Conservation (phyloP, 2,329 filamentous ascomycete genomes). For the Fusarium sulawesiense region DNA sequence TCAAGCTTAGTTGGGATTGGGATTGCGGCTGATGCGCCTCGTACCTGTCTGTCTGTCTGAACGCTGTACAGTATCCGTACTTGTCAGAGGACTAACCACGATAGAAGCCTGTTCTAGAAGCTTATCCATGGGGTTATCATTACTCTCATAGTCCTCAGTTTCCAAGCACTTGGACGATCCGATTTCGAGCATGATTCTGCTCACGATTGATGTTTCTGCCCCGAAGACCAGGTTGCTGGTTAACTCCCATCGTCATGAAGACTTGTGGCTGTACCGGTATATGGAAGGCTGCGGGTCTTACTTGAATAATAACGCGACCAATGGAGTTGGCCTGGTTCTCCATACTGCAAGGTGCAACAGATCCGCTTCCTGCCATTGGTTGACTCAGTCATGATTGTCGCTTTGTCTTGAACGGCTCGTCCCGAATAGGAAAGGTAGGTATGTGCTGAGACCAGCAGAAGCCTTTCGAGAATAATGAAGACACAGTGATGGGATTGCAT, state of each 20-base stretch:
- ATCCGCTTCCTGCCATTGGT: slow-evolving; percentile 24
- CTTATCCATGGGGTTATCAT: background rate
- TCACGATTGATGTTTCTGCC: slow-evolving; percentile 13
- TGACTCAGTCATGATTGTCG: background rate
- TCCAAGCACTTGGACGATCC: slow-evolving; percentile 18
- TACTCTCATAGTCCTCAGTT: background rate
- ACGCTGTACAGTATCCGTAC: background rate
- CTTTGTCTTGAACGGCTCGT: slow-evolving; percentile 13
- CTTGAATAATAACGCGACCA: slow-evolving; percentile 11
- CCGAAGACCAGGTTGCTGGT: slow-evolving; percentile 36
- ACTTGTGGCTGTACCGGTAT: background rate
- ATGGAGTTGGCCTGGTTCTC: background rate
- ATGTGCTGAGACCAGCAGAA: slow-evolving; percentile 4
- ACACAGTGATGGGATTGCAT: background rate
- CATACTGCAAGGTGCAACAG: slow-evolving; percentile 13
- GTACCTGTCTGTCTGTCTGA: background rate
- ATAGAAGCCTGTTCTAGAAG: background rate
- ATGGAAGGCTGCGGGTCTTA: slow-evolving; percentile 15
- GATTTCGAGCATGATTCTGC: background rate
- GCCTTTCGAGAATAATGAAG: background rate
- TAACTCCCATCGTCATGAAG: slow-evolving; percentile 13
- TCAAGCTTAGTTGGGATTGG: slow-evolving; percentile 3
- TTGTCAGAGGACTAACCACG: background rate
- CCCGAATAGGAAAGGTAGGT: slow-evolving; percentile 27
- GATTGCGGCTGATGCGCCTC: background rate